Percentiles rank a stretch among this genome's conserved stretches.
These are phyloP conservation scores for Yamadazyma taylorii DNA, from an alignment of 1,139 yeast genomes.

Conservation along the genomic window DNA sequence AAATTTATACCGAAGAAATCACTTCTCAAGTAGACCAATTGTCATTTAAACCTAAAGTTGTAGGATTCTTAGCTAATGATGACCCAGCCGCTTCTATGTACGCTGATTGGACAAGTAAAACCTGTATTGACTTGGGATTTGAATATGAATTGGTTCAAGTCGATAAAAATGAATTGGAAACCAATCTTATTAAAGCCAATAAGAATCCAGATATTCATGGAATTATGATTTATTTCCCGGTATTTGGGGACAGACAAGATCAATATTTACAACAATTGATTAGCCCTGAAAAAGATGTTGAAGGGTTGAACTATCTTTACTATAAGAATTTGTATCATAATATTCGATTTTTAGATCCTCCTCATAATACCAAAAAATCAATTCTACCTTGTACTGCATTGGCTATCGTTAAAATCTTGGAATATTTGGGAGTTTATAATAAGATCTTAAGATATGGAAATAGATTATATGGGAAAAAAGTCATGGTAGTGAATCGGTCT, in stretches of 20 bases:
- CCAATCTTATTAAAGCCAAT: constrained; percentile 78
- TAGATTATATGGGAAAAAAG: constrained; percentile 86
- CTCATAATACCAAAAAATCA: constrained; percentile 67
- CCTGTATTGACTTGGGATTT: constrained; percentile 84
- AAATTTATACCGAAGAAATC: constrained; percentile 75
- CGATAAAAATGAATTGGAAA: constrained; percentile 82
- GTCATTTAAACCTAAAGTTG: constrained; percentile 64
- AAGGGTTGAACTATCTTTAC: constrained; percentile 87
- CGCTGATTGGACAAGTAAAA: constrained; percentile 94
- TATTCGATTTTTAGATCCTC: constrained; percentile 75
- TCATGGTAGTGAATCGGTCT: constrained; percentile 86
- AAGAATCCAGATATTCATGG: constrained; percentile 77
- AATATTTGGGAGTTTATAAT: constrained; percentile 86
- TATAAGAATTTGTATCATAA: constrained; percentile 95
- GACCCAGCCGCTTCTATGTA: constrained; percentile 96
- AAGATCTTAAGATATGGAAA: constrained; percentile 81
- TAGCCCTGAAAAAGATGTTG: constrained; percentile 86
- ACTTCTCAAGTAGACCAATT: constrained; percentile 54
- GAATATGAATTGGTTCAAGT: constrained; percentile 73
- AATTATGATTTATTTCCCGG: constrained; percentile 98
- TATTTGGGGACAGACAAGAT: constrained; percentile 92
- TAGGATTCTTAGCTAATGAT: constrained; percentile 85
- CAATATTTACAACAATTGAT: constrained; percentile 93
- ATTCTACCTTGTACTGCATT: constrained; percentile 95
- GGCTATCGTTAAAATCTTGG: constrained; percentile 90